phyloP scores from a whole-genome alignment of 148 eudicot genomes.

The Selenicereus undatus region DNA sequence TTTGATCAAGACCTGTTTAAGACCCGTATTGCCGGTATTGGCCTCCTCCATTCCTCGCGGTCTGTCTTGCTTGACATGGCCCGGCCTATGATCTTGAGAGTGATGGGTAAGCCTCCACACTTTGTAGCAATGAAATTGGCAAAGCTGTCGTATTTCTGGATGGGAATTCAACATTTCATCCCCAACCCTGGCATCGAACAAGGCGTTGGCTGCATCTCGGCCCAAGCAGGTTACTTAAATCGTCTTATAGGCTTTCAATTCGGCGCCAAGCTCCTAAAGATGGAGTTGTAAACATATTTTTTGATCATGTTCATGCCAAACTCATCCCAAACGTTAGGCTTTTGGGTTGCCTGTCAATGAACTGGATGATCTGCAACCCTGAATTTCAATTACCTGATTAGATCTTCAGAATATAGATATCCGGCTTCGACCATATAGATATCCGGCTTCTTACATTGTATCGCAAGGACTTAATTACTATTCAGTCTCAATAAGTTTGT shows the following conservation, averaged over 20 bases:
- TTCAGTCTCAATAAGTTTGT: too few species aligned
- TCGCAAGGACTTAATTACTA: too few species aligned
- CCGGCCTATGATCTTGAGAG: conserved; percentile 31
- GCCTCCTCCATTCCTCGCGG: conserved; percentile 30
- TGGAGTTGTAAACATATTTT: conserved; percentile 28
- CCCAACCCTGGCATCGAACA: conserved; percentile 32
- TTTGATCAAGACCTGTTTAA: conserved; percentile 24
- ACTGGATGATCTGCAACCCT: too few species aligned
- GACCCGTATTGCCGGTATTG: conserved; percentile 22
- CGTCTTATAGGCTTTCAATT: conserved; percentile 37
- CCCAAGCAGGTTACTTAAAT: conserved; percentile 30
- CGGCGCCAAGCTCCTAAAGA: conserved; percentile 27
- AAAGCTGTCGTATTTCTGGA: conserved; percentile 13
- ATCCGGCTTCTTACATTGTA: too few species aligned
- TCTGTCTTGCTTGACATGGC: conserved; percentile 34
- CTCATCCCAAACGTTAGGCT: too few species aligned
- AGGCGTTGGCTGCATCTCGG: conserved; percentile 19
- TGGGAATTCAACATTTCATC: conserved; percentile 6
- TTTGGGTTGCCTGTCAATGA: too few species aligned
- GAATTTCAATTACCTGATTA: too few species aligned
- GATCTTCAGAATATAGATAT: too few species aligned
- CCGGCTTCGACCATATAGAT: too few species aligned
- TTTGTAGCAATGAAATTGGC: conserved; percentile 20
- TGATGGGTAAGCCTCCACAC: conserved; percentile 38
- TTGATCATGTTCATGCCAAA: conserved; percentile 17